Conservation (phyloP, 495 filamentous ascomycete genomes). For the Penicillium taxi region DNA sequence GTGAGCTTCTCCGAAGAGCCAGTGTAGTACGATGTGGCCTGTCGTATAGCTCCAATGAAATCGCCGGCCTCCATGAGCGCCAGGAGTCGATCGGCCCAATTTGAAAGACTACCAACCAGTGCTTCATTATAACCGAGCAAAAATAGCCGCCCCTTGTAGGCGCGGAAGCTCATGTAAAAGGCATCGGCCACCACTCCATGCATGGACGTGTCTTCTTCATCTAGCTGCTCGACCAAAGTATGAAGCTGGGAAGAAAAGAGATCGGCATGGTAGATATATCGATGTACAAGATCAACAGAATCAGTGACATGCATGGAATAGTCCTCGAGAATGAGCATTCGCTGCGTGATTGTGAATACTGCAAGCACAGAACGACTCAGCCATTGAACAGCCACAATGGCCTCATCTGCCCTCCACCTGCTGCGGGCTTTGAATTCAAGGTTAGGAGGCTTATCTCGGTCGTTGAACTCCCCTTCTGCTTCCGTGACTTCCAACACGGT, state of each 20-base stretch:
- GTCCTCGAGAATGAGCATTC: conserved; percentile 88
- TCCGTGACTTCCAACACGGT: conserved; percentile 85
- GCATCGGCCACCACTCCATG: conserved; percentile 96
- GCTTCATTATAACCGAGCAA: conserved; percentile 84
- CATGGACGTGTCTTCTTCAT: conserved; percentile 82
- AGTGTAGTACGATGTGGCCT: conserved; percentile 86
- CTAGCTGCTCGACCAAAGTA: conserved; percentile 74
- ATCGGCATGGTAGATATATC: conserved; percentile 86
- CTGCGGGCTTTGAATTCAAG: conserved; percentile 76
- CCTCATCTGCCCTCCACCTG: conserved; percentile 88
- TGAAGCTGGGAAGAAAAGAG: conserved; percentile 79
- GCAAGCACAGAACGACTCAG: conserved; percentile 87
- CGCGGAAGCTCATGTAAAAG: conserved; percentile 93
- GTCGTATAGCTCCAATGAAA: conserved; percentile 79
- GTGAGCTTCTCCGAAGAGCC: conserved; percentile 86
- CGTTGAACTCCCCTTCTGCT: conserved; percentile 54
- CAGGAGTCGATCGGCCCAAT: conserved; percentile 97
- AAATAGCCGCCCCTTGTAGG: conserved; percentile 91
- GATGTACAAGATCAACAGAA: conserved; percentile 83
- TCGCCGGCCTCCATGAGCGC: conserved; percentile 93
- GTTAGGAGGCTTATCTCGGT: conserved; percentile 59
- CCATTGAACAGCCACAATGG: conserved; percentile 96
- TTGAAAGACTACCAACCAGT: conserved; percentile 81
- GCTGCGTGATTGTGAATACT: conserved; percentile 85
- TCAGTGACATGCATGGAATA: conserved; percentile 81